Percentiles rank a stretch among this genome's conserved stretches.
Evolutionary conservation across 257 asterid species (phyloP).

Genomic region (Solanum paucissectum): DNA sequence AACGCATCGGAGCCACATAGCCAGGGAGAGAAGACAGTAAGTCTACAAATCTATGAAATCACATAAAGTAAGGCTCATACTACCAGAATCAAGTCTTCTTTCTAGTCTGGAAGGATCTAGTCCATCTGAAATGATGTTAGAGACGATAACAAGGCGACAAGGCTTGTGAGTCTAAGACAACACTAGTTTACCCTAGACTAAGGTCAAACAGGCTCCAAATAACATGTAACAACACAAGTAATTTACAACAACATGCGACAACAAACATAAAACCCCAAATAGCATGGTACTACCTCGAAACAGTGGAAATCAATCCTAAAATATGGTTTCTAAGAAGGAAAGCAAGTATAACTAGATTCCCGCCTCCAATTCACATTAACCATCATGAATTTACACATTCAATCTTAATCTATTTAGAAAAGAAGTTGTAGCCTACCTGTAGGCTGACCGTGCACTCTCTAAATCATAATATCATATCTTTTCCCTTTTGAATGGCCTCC

Average conservation of each 20-base stretch:
- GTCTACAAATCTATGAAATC: too few relatives aligned
- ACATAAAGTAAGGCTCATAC: not conserved
- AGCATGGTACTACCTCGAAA: not conserved
- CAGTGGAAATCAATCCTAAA: not conserved
- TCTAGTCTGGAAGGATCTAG: not conserved
- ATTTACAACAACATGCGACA: too few relatives aligned
- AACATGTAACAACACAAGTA: too few relatives aligned
- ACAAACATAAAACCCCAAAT: not conserved
- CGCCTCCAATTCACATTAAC: not conserved
- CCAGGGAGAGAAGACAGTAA: not conserved
- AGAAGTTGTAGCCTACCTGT: too few relatives aligned
- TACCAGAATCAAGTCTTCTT: too few relatives aligned
- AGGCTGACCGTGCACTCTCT: too few relatives aligned
- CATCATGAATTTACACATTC: not conserved
- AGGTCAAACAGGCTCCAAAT: too few relatives aligned
- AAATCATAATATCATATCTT: too few relatives aligned
- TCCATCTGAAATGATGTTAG: not conserved
- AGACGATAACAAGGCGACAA: not conserved
- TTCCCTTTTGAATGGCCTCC: too few relatives aligned
- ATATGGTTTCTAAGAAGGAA: not conserved
- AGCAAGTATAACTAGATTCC: not conserved
- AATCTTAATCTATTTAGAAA: not conserved
- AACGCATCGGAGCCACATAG: not conserved
- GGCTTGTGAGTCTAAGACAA: not conserved
- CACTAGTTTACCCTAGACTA: not conserved